Evolutionary conservation across 371 early-diverging fungal species (phyloP), one percentile per base, ranked within the genome.

Genomic region (Mucor irregularis): DNA sequence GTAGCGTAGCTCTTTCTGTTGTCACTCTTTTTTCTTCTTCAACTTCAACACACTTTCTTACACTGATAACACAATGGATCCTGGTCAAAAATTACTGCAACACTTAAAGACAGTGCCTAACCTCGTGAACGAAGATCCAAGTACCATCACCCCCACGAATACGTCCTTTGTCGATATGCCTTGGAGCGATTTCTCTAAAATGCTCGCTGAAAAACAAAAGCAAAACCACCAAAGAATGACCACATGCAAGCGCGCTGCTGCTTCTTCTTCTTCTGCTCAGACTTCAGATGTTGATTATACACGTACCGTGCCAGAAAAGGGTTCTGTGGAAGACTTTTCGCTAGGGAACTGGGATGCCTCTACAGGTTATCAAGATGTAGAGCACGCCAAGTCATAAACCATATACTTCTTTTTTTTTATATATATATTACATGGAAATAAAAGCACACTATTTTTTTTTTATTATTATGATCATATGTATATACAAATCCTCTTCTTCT

Each of bases 91-190:
- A 34, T 37, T 59, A 25, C 42, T 68, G 19, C 63, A 63, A 52
- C 54, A 68, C 21, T 24, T 68, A 24, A 68, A 68, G 49, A 58
- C 54, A 7, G 53, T 68, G 6, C 68, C 68, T n/a, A 68, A 68
- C 24, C 42, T 68, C 21, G 46, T 68, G 33, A 63, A 50, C 38
- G 68, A 68, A 34, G 68, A 68, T 10, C 68, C 68, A 22, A 44
- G 56, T 4, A 63, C 48, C 8, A 56, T 24, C 10, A 68, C 68
- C 34, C 68, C 68, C 19, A 45, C 44, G 26, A 62, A 68, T 31
- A 53, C 62, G 17, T 48, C 53, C n/a, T 68, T 68, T 44, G 49
- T 63, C 28, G 64, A 68, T 17, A 28, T 68, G 29, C 68, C 68
- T 14, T 68, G 68, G 68, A 42, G 30, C 37, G 62, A 62, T 4